phyloP scores from a whole-genome alignment of 441 rosid genomes.

The Metrosideros polymorpha region DNA sequence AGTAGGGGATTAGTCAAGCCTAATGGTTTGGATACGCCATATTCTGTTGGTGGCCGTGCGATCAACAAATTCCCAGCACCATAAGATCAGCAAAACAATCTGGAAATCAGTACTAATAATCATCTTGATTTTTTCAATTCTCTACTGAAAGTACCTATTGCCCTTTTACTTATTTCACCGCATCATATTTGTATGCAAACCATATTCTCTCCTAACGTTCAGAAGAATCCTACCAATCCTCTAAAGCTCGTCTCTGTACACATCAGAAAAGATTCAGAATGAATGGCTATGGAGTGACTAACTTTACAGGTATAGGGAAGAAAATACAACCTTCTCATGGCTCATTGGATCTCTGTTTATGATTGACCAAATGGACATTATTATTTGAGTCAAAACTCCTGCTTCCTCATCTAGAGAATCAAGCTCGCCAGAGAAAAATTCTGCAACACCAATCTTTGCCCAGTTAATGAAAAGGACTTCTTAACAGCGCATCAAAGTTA shows the following conservation, averaged over 20 bases:
- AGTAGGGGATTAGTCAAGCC: background rate
- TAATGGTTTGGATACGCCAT: background rate
- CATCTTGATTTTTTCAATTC: background rate
- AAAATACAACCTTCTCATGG: slow-evolving; percentile 64
- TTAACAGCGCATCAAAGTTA: background rate
- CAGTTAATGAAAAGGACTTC: background rate
- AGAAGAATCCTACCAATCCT: background rate
- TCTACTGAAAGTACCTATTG: background rate
- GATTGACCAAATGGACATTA: slow-evolving; percentile 71
- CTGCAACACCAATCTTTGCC: slow-evolving; percentile 35
- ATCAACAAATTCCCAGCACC: background rate
- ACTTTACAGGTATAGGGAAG: background rate
- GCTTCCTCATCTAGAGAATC: slow-evolving; percentile 49
- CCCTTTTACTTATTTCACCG: background rate
- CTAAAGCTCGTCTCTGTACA: background rate
- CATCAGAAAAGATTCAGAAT: background rate
- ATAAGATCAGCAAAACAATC: background rate
- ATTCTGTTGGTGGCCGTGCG: background rate
- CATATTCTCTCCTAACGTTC: background rate
- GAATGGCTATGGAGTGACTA: background rate
- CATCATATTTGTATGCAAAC: background rate
- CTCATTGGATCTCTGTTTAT: slow-evolving; percentile 55
- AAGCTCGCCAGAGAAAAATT: slow-evolving; percentile 31
- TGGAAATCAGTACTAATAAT: background rate
- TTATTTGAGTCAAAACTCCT: slow-evolving; percentile 61